These are phyloP conservation scores for Myxozyma monticola DNA, from an alignment of 805 yeast genomes.

Conservation along the genomic window DNA sequence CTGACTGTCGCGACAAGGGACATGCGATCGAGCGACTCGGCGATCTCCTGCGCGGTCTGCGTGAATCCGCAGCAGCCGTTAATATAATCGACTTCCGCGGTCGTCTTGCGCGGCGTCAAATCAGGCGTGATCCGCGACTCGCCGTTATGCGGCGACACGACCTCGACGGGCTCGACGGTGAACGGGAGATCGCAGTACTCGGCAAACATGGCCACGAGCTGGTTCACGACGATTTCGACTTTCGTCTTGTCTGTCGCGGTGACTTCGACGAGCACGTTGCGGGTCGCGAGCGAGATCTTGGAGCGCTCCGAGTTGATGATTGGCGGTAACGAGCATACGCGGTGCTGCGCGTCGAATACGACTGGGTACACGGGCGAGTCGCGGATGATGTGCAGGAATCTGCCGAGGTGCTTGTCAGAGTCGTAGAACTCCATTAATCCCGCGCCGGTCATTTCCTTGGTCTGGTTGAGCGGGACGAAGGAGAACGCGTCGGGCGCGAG, in stretches of 20 bases:
- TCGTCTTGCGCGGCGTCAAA: constrained; percentile 62
- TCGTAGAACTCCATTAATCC: constrained; percentile 87
- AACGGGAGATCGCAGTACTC: constrained; percentile 79
- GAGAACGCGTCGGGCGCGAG: constrained; percentile 72
- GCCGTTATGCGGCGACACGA: constrained; percentile 76
- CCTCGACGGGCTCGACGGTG: constrained; percentile 79
- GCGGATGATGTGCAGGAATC: constrained; percentile 81
- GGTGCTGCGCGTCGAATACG: constrained; percentile 71
- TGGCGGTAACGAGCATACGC: constrained; percentile 93
- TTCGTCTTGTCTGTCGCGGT: constrained; percentile 96
- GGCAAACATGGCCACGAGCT: constrained; percentile 93
- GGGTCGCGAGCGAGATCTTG: constrained; percentile 81
- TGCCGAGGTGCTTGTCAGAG: constrained; percentile 84
- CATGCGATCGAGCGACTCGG: constrained; percentile 73
- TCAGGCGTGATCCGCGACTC: constrained; percentile 77
- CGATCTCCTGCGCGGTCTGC: constrained; percentile 65
- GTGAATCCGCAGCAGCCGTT: constrained; percentile 90
- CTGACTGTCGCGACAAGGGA: constrained; percentile 66
- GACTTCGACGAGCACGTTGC: constrained; percentile 85
- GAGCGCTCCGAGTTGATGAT: constrained; percentile 90
- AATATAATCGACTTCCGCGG: constrained; percentile 79
- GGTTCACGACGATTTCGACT: constrained; percentile 88
- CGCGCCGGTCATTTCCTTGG: constrained; percentile 61
- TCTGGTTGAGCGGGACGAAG: constrained; percentile 45
- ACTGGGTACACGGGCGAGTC: constrained; percentile 91